phyloP scores from a whole-genome alignment of 768 basidiomycete species.

The Tylopilus sp. region DNA sequence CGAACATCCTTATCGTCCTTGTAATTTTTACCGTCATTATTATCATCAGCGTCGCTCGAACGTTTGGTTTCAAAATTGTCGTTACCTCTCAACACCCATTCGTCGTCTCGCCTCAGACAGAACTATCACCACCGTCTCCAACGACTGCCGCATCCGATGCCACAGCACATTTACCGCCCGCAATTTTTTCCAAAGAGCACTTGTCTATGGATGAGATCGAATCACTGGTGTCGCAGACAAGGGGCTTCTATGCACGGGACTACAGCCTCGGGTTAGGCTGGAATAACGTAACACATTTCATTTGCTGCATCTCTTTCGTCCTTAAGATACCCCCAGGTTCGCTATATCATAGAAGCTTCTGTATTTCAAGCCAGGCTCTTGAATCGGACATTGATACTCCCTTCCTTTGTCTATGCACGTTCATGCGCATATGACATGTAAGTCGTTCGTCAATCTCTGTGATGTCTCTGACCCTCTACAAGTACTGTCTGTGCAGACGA shows the following conservation, averaged over 20 bases:
- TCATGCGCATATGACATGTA: slow-evolving; percentile 39
- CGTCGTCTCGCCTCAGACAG: neutral
- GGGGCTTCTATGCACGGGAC: slow-evolving; percentile 40
- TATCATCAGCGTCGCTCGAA: slow-evolving; percentile 9
- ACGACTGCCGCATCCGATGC: neutral
- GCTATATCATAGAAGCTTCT: slow-evolving; percentile 43
- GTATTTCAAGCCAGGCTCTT: slow-evolving; percentile 36
- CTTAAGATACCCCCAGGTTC: slow-evolving; percentile 29
- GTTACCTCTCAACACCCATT: slow-evolving; percentile 6
- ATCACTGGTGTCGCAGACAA: slow-evolving; percentile 35
- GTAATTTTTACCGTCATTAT: slow-evolving; percentile 5
- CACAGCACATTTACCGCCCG: neutral
- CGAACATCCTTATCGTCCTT: slow-evolving; percentile 6
- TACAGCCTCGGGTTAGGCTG: slow-evolving; percentile 44
- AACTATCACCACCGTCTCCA: neutral
- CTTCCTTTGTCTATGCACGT: slow-evolving; percentile 42
- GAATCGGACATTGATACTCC: slow-evolving; percentile 40
- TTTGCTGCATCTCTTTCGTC: neutral
- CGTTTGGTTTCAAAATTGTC: slow-evolving; percentile 8
- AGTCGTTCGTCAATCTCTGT: slow-evolving; percentile 6
- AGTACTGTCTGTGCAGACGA: slow-evolving; percentile 37
- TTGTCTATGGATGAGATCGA: slow-evolving; percentile 31
- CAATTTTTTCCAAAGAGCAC: slow-evolving; percentile 11
- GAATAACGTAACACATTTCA: slow-evolving; percentile 34
- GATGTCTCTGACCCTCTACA: neutral